A percentile compares a stretch with the other conserved stretches of the same genome.
Conservation (phyloP, 2,329 filamentous ascomycete species). For the Nigrospora osmanthi region DNA sequence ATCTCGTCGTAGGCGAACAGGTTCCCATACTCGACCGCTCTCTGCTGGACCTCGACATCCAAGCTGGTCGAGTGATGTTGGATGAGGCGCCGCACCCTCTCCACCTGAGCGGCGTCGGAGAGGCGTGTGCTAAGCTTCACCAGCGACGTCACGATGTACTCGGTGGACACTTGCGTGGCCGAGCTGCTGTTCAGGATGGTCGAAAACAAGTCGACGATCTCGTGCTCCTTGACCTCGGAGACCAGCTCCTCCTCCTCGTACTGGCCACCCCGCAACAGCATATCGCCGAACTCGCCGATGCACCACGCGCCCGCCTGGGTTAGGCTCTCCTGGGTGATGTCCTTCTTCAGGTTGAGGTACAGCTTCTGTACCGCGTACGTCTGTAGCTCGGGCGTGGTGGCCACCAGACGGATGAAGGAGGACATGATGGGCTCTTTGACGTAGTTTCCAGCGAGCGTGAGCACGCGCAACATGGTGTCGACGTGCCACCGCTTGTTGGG, state of each 20-base stretch:
- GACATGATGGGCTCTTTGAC: conserved; percentile 97
- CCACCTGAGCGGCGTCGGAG: conserved; percentile 74
- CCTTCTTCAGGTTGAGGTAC: conserved; percentile 83
- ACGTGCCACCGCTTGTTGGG: conserved; percentile 98
- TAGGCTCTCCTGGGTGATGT: conserved; percentile 94
- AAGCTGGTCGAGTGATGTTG: conserved; percentile 75
- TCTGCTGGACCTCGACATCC: conserved; percentile 92
- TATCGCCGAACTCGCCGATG: conserved; percentile 93
- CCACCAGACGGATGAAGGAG: conserved; percentile 91
- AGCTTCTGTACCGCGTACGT: conserved; percentile 96
- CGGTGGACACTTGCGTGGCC: conserved; percentile 79
- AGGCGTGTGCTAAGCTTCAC: conserved; percentile 93
- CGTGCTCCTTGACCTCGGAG: conserved; percentile 70
- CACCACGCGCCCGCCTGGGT: conserved; percentile 94
- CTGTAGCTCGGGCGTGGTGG: conserved; percentile 88
- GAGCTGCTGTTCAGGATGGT: conserved; percentile 93
- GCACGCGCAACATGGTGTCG: conserved; percentile 90
- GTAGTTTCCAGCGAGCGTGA: conserved; percentile 91
- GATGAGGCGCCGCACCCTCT: conserved; percentile 74
- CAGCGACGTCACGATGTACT: conserved; percentile 91
- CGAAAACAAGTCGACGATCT: conserved; percentile 87
- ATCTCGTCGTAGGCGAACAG: conserved; percentile 88
- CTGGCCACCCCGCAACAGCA: conserved; percentile 78
- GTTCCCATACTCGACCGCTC: conserved; percentile 91
- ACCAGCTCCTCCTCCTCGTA: conserved; percentile 93